These are phyloP conservation scores for Ceratobasidium sp. DNA, from an alignment of 1,284 basidiomycete species.

Conservation along the genomic window DNA sequence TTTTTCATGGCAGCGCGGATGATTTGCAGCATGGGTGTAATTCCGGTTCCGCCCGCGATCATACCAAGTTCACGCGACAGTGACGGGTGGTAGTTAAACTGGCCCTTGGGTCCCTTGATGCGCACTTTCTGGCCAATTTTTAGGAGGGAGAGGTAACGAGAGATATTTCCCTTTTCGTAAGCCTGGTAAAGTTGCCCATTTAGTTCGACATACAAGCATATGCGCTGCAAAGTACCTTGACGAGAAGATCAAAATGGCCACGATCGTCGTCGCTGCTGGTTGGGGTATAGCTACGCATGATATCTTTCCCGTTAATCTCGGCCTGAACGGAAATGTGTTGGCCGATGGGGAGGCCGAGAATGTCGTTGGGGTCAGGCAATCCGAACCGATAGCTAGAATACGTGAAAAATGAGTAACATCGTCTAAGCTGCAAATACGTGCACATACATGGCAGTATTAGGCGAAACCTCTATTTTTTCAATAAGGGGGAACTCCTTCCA, in stretches of 20 bases:
- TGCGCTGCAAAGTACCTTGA: slow-evolving; percentile 77
- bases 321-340: slow-evolving; percentile 96
- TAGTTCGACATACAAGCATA: neutral
- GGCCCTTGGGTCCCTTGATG: slow-evolving; percentile 96
- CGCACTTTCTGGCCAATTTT: slow-evolving; percentile 88
- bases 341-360: slow-evolving; percentile 94
- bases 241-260: slow-evolving; percentile 95
- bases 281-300: slow-evolving; percentile 95
- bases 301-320: slow-evolving; percentile 89
- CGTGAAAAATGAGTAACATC: slow-evolving; percentile 9
- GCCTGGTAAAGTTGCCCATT: slow-evolving; percentile 65
- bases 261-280: slow-evolving; percentile 92
- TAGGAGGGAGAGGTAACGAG: slow-evolving; percentile 82
- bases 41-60: slow-evolving; percentile 95
- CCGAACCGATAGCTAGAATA: slow-evolving; percentile 87
- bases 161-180: slow-evolving; percentile 98
- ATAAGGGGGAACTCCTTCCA: slow-evolving; percentile 89
- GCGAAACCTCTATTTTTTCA: slow-evolving; percentile 89
- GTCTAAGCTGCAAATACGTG: slow-evolving; percentile 23
- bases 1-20: slow-evolving; percentile 91
- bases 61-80: slow-evolving; percentile 86
- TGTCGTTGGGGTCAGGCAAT: slow-evolving; percentile 77
- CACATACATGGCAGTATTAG: slow-evolving; percentile 91
- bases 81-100: slow-evolving; percentile 83
- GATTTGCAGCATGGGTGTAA: slow-evolving; percentile 99